These are phyloP conservation scores for Ostreobium quekettii DNA, from an alignment of 139 green algal genomes.

Conservation along the genomic window DNA sequence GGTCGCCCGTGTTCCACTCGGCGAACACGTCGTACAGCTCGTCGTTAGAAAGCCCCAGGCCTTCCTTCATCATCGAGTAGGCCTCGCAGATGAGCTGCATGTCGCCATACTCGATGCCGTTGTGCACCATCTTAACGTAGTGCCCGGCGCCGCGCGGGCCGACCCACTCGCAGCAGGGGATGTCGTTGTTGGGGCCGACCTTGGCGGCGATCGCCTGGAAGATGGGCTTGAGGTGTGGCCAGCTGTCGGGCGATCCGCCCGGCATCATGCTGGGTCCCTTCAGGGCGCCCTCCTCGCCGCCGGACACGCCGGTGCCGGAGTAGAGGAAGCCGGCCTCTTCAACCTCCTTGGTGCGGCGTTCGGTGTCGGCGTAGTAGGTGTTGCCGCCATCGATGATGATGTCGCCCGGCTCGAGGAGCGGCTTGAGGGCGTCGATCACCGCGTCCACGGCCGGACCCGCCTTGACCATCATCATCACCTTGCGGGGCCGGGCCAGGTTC, in stretches of 20 bases:
- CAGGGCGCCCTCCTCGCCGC: constrained; percentile 93
- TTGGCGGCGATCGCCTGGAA: constrained; percentile 91
- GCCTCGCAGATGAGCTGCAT: constrained; percentile 99
- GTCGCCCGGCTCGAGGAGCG: constrained; percentile 89
- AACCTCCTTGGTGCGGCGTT: constrained; percentile 69
- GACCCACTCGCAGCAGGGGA: constrained; percentile 88
- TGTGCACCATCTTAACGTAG: constrained; percentile 99
- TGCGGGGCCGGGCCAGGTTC: constrained; percentile 81
- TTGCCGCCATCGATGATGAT: constrained; percentile 98
- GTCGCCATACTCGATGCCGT: constrained; percentile 99
- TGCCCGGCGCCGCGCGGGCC: constrained; percentile 85
- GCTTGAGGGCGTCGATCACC: constrained; percentile 76
- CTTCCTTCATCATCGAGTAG: constrained; percentile 91
- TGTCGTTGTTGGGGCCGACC: constrained; percentile 95
- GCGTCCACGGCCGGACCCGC: constrained; percentile 89
- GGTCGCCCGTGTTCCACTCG: constrained; percentile 83
- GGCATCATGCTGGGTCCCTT: constrained; percentile 94
- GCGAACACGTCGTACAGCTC: constrained; percentile 81
- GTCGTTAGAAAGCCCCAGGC: constrained; percentile 89
- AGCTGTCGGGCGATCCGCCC: constrained; percentile 79
- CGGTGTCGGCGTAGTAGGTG: constrained; percentile 98
- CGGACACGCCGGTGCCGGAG: constrained; percentile 96
- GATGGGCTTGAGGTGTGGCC: constrained; percentile 73
- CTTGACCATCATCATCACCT: constrained; percentile 97
- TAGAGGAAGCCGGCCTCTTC: constrained; percentile 82